Percentiles rank a stretch among this genome's conserved stretches.
phyloP scores from a whole-genome alignment of 1,284 basidiomycete species.

The Exobasidium cylindrosporum region DNA sequence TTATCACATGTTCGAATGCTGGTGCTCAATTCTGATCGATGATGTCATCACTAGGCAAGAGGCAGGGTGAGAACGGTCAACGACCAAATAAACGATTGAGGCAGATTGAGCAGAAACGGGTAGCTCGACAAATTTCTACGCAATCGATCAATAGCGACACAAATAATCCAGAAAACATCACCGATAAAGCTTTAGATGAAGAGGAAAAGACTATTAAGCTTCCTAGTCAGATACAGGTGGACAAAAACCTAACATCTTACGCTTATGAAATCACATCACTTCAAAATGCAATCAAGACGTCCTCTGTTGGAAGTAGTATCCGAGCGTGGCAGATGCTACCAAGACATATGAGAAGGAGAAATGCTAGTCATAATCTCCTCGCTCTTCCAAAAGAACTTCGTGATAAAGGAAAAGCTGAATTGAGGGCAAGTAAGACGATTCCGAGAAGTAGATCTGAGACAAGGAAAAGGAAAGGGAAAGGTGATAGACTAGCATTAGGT shows the following conservation, averaged over 20 bases:
- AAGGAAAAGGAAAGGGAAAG: background rate
- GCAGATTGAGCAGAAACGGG: background rate
- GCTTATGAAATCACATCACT: background rate
- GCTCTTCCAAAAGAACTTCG: slow-evolving; percentile 45
- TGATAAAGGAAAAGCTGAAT: slow-evolving; percentile 41
- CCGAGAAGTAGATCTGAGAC: slow-evolving; percentile 21
- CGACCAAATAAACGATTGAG: background rate
- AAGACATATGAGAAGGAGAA: slow-evolving; percentile 41
- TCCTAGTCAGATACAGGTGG: background rate
- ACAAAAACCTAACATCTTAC: background rate
- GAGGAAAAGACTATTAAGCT: background rate
- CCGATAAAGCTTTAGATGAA: background rate
- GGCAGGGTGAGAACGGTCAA: background rate
- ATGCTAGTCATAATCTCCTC: slow-evolving; percentile 52
- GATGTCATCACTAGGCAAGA: slow-evolving; percentile 1
- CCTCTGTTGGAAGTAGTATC: background rate
- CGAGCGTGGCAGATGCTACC: slow-evolving; percentile 54
- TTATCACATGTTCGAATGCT: background rate
- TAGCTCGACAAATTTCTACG: background rate
- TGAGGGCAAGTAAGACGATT: slow-evolving; percentile 46
- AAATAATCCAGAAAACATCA: background rate
- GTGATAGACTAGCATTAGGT: background rate
- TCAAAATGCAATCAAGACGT: slow-evolving; percentile 1
- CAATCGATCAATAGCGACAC: background rate
- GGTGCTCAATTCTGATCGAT: background rate